These are phyloP conservation scores for Penicillium taxi DNA, from an alignment of 495 filamentous ascomycete species.

Conservation along the genomic window DNA sequence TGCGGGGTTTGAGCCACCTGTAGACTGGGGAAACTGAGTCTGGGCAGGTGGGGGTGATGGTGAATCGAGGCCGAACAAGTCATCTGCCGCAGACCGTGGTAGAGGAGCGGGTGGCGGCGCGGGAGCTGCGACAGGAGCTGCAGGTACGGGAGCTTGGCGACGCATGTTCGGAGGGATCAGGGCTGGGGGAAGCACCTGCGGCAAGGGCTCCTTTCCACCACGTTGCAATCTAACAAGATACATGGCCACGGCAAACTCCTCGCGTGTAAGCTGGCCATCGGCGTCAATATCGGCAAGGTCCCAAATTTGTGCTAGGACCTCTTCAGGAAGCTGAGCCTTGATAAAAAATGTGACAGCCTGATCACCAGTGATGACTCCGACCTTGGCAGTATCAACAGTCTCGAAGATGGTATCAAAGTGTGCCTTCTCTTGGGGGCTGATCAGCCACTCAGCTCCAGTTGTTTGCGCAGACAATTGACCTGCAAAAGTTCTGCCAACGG, in stretches of 20 bases:
- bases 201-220: constrained; percentile 59
- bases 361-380: constrained; percentile 81
- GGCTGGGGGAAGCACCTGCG: constrained; percentile 65
- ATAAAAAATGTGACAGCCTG: constrained; percentile 94
- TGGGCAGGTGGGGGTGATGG: constrained; percentile 47
- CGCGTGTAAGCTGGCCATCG: constrained; percentile 71
- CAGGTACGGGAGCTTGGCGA: constrained; percentile 44
- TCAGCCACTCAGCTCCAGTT: constrained; percentile 74
- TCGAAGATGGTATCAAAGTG: constrained; percentile 79
- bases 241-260: constrained; percentile 98
- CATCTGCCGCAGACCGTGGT: constrained; percentile 71
- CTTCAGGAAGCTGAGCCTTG: constrained; percentile 82
- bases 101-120: constrained; percentile 39
- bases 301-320: constrained; percentile 92
- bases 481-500: constrained; percentile 40
- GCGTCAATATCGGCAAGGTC: constrained; percentile 92
- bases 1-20: constrained; percentile 54
- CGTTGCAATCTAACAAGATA: constrained; percentile 87
- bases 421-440: constrained; percentile 73
- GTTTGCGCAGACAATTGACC: constrained; percentile 50
- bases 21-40: constrained; percentile 56
- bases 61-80: constrained; percentile 81
- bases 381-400: constrained; percentile 68
- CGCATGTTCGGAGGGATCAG: constrained; percentile 88
- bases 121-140: constrained; percentile 35